Evolutionary conservation across 495 filamentous ascomycete species (phyloP).

Genomic region (Cryomyces minteri): DNA sequence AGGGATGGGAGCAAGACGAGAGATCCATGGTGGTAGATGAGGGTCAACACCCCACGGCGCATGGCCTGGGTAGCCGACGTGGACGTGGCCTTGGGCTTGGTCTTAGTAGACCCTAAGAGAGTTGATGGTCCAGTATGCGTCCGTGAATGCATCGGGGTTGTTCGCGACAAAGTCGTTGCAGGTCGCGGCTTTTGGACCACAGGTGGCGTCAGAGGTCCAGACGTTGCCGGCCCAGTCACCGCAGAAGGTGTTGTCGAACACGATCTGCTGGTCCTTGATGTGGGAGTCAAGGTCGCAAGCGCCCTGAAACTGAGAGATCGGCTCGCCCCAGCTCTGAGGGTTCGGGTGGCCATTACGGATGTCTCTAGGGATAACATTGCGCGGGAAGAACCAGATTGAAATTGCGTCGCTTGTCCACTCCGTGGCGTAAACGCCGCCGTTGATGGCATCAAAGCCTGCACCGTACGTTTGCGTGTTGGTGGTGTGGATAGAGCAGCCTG

Average conservation of each 20-base stretch:
- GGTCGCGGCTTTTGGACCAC: conserved; percentile 3
- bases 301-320: conserved; percentile 40
- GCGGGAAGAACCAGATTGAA: conserved; percentile 68
- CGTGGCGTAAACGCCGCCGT: conserved; percentile 63
- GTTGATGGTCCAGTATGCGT: neutral
- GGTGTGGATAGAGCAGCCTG: conserved; percentile 22
- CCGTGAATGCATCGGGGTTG: neutral
- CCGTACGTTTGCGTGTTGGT: conserved; percentile 29
- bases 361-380: conserved; percentile 34
- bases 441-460: conserved; percentile 47
- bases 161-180: conserved; percentile 10
- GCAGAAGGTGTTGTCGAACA: conserved; percentile 67
- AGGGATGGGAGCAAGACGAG: neutral
- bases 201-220: conserved; percentile 18
- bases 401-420: conserved; percentile 52
- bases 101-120: conserved; percentile 1
- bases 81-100: neutral
- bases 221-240: conserved; percentile 69
- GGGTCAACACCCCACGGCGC: neutral
- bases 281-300: conserved; percentile 11
- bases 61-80: neutral
- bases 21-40: neutral
- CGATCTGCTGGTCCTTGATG: conserved; percentile 17
- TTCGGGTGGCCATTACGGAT: conserved; percentile 38
- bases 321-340: conserved; percentile 42